phyloP scores from a whole-genome alignment of 1,139 yeast genomes.

The Blastobotrys buckinghamii region DNA sequence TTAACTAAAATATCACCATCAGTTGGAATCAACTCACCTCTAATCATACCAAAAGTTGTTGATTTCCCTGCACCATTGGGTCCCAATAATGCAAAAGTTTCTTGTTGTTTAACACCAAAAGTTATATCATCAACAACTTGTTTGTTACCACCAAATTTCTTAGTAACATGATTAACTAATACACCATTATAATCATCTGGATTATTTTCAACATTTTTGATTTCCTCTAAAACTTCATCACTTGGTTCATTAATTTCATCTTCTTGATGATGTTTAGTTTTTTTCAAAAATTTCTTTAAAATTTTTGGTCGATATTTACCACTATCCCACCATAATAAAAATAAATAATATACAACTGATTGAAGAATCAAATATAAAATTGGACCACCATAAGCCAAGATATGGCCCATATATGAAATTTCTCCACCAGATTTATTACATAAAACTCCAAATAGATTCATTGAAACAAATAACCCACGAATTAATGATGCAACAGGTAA shows the following conservation, averaged over 20 bases:
- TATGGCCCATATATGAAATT: constrained; percentile 28
- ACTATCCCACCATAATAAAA: constrained; percentile 34
- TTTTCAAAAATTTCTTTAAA: constrained; percentile 1
- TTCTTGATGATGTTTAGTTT: neutral
- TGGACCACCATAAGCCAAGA: constrained; percentile 35
- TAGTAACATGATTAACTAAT: constrained; percentile 29
- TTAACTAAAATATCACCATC: constrained; percentile 31
- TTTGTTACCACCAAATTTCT: constrained; percentile 23
- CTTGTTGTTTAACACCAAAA: constrained; percentile 32
- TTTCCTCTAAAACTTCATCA: constrained; percentile 18
- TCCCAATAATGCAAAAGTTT: constrained; percentile 52
- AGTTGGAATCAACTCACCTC: constrained; percentile 42
- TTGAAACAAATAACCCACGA: constrained; percentile 31
- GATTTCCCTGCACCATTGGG: constrained; percentile 99
- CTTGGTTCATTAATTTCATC: neutral
- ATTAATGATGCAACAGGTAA: constrained; percentile 30
- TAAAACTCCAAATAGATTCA: constrained; percentile 33
- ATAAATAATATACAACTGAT: constrained; percentile 21
- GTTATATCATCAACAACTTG: constrained; percentile 31
- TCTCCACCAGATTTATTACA: constrained; percentile 24
- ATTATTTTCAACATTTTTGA: constrained; percentile 15
- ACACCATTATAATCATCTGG: constrained; percentile 23
- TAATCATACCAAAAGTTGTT: constrained; percentile 63
- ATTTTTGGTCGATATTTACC: constrained; percentile 24
- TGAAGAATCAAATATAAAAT: constrained; percentile 32